These are phyloP conservation scores for Penicillium samsonianum DNA, from an alignment of 495 filamentous ascomycete species.

Conservation along the genomic window DNA sequence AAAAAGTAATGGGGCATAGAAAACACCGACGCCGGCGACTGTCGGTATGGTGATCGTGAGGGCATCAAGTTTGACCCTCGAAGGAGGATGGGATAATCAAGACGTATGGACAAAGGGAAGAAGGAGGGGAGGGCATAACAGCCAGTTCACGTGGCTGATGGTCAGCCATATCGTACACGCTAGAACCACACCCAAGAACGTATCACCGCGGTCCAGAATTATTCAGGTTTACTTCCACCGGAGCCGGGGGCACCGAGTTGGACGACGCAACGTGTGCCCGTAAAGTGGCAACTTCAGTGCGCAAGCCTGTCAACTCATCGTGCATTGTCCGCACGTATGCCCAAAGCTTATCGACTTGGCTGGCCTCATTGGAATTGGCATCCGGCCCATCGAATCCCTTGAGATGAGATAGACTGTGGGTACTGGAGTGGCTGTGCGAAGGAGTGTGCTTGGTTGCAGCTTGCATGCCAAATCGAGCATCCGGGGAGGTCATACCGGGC, in stretches of 20 bases:
- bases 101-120: conserved; percentile 24
- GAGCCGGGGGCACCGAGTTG: conserved; percentile 28
- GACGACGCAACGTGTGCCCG: conserved; percentile 43
- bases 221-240: conserved; percentile 25
- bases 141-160: not conserved
- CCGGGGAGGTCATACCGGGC: conserved; percentile 50
- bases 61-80: conserved; percentile 17
- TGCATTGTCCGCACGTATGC: conserved; percentile 47
- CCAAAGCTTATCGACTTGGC: conserved; percentile 46
- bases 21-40: conserved; percentile 22
- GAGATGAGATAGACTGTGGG: conserved; percentile 35
- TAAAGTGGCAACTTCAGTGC: conserved; percentile 43
- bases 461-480: conserved; percentile 48
- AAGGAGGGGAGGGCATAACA: not conserved
- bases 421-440: conserved; percentile 45
- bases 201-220: conserved; percentile 29
- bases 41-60: conserved; percentile 25
- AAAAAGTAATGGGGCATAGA: conserved; percentile 3
- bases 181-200: conserved; percentile 18
- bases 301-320: conserved; percentile 41
- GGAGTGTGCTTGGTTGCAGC: conserved; percentile 34
- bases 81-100: conserved; percentile 2
- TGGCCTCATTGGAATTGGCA: conserved; percentile 28
- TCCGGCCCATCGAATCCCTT: conserved; percentile 35
- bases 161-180: conserved; percentile 30